Percentiles rank a stretch among this genome's conserved stretches.
These are phyloP conservation scores for Aspergillus avenaceus DNA, from an alignment of 495 filamentous ascomycete genomes.

Conservation along the genomic window DNA sequence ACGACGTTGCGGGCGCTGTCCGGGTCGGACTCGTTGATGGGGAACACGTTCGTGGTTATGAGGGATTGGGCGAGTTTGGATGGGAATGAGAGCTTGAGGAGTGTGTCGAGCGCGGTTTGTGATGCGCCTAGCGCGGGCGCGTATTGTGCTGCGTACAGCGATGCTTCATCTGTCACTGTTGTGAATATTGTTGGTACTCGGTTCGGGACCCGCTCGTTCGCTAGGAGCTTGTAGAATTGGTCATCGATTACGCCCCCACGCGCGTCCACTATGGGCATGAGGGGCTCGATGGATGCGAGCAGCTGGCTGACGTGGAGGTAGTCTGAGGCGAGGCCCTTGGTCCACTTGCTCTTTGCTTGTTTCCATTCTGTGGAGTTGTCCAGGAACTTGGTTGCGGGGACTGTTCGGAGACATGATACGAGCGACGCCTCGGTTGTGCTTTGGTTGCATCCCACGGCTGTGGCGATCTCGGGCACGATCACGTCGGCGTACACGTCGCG, in stretches of 20 bases:
- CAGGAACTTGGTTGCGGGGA: constrained; percentile 21
- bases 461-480: constrained; percentile 17
- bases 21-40: constrained; percentile 10
- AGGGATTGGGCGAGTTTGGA: constrained; percentile 12
- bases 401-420: constrained; percentile 21
- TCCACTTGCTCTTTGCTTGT: constrained; percentile 2
- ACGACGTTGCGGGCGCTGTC: constrained; percentile 18
- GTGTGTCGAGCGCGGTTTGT: constrained; percentile 5
- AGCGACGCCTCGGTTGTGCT: constrained; percentile 11
- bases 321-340: constrained; percentile 4
- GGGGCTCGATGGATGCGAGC: constrained; percentile 22
- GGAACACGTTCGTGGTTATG: constrained; percentile 13
- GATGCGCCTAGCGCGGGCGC: constrained; percentile 15
- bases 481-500: constrained; percentile 19
- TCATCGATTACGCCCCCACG: constrained; percentile 23
- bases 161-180: constrained; percentile 24
- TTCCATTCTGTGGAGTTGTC: constrained; percentile 21
- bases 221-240: constrained; percentile 26
- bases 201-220: constrained; percentile 12
- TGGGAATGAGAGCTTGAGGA: constrained; percentile 16
- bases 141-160: constrained; percentile 11
- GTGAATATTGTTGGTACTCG: constrained; percentile 29
- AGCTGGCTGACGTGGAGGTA: constrained; percentile 20
- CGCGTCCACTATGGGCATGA: constrained; percentile 27
- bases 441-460: constrained; percentile 23